Evolutionary conservation across 495 filamentous ascomycete species (phyloP).

Genomic region (Penicilliopsis zonata): DNA sequence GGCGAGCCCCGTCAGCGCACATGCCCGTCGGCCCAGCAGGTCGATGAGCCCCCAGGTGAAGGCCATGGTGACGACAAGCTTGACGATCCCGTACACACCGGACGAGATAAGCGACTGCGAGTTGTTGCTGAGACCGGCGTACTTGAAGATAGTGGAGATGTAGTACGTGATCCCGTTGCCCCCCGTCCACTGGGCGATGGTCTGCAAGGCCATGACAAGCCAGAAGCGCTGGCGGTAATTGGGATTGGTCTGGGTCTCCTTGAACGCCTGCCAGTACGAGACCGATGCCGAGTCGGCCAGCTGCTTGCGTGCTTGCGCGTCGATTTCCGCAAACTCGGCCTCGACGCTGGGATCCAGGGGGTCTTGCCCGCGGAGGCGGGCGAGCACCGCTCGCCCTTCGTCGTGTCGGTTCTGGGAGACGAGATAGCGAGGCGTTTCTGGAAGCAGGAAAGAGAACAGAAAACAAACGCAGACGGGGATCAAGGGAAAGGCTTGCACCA

Average conservation of each 20-base stretch:
- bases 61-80: slow-evolving; percentile 35
- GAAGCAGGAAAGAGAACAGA: slow-evolving; percentile 21
- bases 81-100: slow-evolving; percentile 32
- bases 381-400: slow-evolving; percentile 22
- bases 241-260: slow-evolving; percentile 26
- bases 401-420: slow-evolving; percentile 21
- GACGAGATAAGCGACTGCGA: slow-evolving; percentile 24
- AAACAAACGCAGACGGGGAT: slow-evolving; percentile 28
- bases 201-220: slow-evolving; percentile 33
- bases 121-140: slow-evolving; percentile 22
- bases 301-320: slow-evolving; percentile 17
- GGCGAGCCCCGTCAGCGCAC: slow-evolving; percentile 20
- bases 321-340: slow-evolving; percentile 25
- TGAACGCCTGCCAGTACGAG: slow-evolving; percentile 28
- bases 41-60: slow-evolving; percentile 36
- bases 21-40: slow-evolving; percentile 28
- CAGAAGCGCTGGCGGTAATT: slow-evolving; percentile 37
- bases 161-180: slow-evolving; percentile 39
- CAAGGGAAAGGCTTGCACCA: slow-evolving; percentile 31
- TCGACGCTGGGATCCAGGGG: slow-evolving; percentile 17
- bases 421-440: slow-evolving; percentile 32
- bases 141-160: slow-evolving; percentile 29
- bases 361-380: slow-evolving; percentile 24
- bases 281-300: slow-evolving; percentile 14
- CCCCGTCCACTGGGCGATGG: slow-evolving; percentile 33